phyloP scores from a whole-genome alignment of 495 filamentous ascomycete species.

The Pyrenula massariospora region DNA sequence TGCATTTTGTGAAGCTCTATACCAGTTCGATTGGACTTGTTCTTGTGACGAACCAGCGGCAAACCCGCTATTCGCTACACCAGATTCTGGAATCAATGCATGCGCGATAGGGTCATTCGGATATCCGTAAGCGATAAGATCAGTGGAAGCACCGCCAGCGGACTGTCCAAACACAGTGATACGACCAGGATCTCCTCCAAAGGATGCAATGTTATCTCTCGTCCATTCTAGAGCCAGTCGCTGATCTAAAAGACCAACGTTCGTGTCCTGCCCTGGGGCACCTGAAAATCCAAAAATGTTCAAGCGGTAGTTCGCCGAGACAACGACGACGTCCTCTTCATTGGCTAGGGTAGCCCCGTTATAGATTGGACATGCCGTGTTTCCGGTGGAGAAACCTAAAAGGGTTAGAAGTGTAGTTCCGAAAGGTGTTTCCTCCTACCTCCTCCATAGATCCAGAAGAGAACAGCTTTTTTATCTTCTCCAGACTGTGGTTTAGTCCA shows the following conservation, averaged over 20 bases:
- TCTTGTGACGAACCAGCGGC: constrained; percentile 3
- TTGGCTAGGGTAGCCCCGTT: constrained; percentile 8
- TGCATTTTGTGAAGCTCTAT: constrained; percentile 22
- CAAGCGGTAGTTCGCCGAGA: constrained; percentile 15
- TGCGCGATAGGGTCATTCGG: constrained; percentile 18
- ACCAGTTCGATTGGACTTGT: constrained; percentile 15
- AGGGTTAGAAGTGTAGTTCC: constrained; percentile 7
- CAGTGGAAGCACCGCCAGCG: constrained; percentile 19
- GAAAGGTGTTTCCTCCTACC: constrained; percentile 9
- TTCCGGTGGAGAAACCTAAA: constrained; percentile 15
- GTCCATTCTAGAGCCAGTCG: constrained; percentile 27
- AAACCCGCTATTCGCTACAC: constrained; percentile 6
- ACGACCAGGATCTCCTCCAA: constrained; percentile 22
- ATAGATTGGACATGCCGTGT: constrained; percentile 9
- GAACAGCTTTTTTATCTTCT: constrained; percentile 15
- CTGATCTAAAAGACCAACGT: constrained; percentile 24
- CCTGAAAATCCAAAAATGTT: constrained; percentile 26
- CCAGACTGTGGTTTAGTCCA: constrained; percentile 21
- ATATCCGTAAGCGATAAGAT: constrained; percentile 14
- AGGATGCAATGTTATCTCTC: constrained; percentile 18
- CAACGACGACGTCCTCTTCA: constrained; percentile 5
- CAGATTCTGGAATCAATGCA: constrained; percentile 13
- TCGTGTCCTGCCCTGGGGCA: constrained; percentile 15
- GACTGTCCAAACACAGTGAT: constrained; percentile 27
- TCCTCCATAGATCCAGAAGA: constrained; percentile 21